phyloP scores from a whole-genome alignment of 1,139 yeast genomes.

The Geotrichum carabidarum region DNA sequence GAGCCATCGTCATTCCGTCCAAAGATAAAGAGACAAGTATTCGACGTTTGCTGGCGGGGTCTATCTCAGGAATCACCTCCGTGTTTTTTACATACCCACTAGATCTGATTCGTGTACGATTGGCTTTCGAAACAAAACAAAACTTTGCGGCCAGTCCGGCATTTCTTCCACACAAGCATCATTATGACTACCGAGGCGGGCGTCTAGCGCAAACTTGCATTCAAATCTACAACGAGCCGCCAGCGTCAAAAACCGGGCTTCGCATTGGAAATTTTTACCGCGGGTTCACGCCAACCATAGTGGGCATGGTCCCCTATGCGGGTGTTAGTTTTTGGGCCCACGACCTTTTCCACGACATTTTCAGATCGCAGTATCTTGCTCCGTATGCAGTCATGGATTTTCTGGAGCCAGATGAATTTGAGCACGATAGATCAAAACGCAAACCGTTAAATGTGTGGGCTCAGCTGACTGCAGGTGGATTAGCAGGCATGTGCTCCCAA shows the following conservation, averaged over 20 bases:
- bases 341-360: slow-evolving; percentile 80
- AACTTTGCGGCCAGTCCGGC: slow-evolving; percentile 29
- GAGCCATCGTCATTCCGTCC: slow-evolving; percentile 72
- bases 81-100: slow-evolving; percentile 90
- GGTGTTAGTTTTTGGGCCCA: slow-evolving; percentile 96
- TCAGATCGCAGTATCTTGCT: slow-evolving; percentile 54
- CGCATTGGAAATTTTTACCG: slow-evolving; percentile 66
- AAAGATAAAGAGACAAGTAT: slow-evolving; percentile 70
- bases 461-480: slow-evolving; percentile 87
- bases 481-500: slow-evolving; percentile 92
- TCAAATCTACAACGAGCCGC: slow-evolving; percentile 55
- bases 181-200: slow-evolving; percentile 42
- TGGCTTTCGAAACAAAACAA: slow-evolving; percentile 76
- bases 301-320: slow-evolving; percentile 97
- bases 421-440: slow-evolving; percentile 24
- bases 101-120: slow-evolving; percentile 81
- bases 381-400: slow-evolving; percentile 49
- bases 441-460: slow-evolving; percentile 78
- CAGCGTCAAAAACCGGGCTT: slow-evolving; percentile 20
- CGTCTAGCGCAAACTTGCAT: slow-evolving; percentile 51
- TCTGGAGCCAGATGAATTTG: slow-evolving; percentile 11
- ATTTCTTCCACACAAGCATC: slow-evolving; percentile 28
- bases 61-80: slow-evolving; percentile 75
- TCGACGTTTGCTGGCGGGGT: slow-evolving; percentile 82
- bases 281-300: slow-evolving; percentile 88